Conservation (phyloP, 2,329 filamentous ascomycete genomes). For the Microdochium bolleyi region DNA sequence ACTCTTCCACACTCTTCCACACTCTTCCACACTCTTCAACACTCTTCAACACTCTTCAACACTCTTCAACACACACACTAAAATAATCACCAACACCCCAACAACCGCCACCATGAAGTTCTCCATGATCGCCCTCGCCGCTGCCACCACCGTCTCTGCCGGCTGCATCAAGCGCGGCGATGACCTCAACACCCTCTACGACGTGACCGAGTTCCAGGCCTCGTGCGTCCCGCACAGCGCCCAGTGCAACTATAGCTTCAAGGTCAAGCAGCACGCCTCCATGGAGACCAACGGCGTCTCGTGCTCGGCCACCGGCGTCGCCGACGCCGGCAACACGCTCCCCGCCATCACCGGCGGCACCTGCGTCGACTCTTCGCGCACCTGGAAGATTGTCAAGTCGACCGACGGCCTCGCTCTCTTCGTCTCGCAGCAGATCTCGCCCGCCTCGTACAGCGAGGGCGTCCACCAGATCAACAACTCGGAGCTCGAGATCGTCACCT, state of each 20-base stretch:
- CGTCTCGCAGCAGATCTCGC: background rate
- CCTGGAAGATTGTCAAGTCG: background rate
- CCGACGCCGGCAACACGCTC: background rate
- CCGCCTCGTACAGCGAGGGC: background rate
- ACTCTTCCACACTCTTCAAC: too few relatives aligned
- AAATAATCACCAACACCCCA: background rate
- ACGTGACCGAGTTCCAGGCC: background rate
- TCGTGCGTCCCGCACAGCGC: background rate
- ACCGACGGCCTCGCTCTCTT: background rate
- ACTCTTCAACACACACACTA: too few relatives aligned
- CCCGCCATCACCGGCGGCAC: background rate
- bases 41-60: too few relatives aligned
- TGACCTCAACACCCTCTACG: background rate
- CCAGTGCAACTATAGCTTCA: background rate
- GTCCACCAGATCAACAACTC: background rate
- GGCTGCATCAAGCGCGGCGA: background rate
- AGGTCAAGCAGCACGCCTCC: background rate
- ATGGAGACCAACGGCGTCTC: background rate
- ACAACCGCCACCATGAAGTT: background rate
- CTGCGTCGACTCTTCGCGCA: background rate
- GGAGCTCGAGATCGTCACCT: background rate
- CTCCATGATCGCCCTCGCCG: background rate
- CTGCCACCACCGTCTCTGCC: background rate
- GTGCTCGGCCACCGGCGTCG: background rate
- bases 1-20: too few relatives aligned